phyloP scores from a whole-genome alignment of 345 rosid genomes.

The Ceriops zippeliana region DNA sequence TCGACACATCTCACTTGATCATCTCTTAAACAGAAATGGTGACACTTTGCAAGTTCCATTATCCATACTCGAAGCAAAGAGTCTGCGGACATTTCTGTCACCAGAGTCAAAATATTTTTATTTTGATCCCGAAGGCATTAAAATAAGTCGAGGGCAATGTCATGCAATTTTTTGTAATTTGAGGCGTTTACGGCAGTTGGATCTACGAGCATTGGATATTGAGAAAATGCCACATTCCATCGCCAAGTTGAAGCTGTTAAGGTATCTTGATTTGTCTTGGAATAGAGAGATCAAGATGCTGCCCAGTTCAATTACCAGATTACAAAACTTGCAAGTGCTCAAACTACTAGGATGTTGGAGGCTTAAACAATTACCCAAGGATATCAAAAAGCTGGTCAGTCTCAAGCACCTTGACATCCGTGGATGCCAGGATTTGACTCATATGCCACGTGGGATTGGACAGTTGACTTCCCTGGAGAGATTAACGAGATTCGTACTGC shows the following conservation, averaged over 20 bases:
- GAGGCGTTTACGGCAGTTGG: conserved; percentile 10
- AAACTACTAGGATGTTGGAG: background rate
- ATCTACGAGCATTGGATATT: background rate
- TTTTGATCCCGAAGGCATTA: too few species aligned
- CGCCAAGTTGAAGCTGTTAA: conserved; percentile 18
- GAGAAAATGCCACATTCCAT: conserved; percentile 16
- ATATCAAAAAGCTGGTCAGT: conserved; percentile 3
- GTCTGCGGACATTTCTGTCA: conserved; percentile 10
- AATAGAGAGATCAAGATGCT: background rate
- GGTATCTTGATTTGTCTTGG: background rate
- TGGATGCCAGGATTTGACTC: background rate
- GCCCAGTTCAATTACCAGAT: conserved; percentile 2
- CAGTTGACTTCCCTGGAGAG: background rate
- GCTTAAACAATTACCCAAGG: conserved; percentile 9
- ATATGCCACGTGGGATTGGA: conserved; percentile 24
- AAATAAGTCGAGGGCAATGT: too few species aligned
- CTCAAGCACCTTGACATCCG: background rate
- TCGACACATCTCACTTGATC: conserved; percentile 9
- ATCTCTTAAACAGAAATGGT: background rate
- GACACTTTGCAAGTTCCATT: background rate
- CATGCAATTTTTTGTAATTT: too few species aligned
- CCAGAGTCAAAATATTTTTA: background rate
- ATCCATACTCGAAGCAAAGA: background rate
- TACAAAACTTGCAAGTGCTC: conserved; percentile 14
- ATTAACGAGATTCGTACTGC: conserved; percentile 12